Conservation (phyloP, 139 green algal genomes). For the Marvania coccoides region DNA sequence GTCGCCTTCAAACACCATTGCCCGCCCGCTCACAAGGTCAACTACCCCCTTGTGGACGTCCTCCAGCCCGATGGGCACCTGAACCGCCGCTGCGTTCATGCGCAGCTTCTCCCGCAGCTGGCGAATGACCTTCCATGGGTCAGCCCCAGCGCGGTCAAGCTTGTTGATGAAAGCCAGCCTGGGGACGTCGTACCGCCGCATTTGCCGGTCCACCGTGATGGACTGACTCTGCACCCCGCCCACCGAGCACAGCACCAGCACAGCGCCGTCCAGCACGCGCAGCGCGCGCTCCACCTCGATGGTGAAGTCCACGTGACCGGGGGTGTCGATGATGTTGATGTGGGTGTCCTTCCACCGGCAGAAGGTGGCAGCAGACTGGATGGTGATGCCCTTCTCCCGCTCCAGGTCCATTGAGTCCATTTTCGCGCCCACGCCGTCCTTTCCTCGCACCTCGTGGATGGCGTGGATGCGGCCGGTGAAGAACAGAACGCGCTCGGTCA, state of each 20-base stretch:
- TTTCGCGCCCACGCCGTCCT: conserved; percentile 96
- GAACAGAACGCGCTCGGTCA: conserved; percentile 97
- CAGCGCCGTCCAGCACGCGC: conserved; percentile 92
- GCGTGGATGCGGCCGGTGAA: conserved; percentile 95
- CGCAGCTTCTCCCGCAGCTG: conserved; percentile 77
- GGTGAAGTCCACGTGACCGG: conserved; percentile 98
- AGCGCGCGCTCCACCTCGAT: conserved; percentile 97
- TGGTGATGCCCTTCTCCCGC: conserved; percentile 99
- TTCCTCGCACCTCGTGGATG: conserved; percentile 96
- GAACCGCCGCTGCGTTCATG: conserved; percentile 82
- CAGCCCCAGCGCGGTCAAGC: conserved; percentile 70
- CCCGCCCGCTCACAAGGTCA: conserved; percentile 69
- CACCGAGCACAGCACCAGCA: conserved; percentile 93
- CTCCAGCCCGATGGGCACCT: conserved; percentile 92
- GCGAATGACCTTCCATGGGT: conserved; percentile 79
- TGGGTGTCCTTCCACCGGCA: conserved; percentile 86
- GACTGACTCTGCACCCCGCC: conserved; percentile 89
- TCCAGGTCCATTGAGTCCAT: conserved; percentile 99
- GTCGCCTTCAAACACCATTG: conserved; percentile 47
- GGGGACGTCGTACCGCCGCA: conserved; percentile 88
- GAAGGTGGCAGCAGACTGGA: conserved; percentile 67
- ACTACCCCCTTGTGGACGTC: conserved; percentile 81
- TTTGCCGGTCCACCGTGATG: conserved; percentile 95
- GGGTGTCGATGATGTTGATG: conserved; percentile 99
- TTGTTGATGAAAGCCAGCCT: conserved; percentile 95